phyloP scores from a whole-genome alignment of 768 basidiomycete genomes.

The Suillus occidentalis region DNA sequence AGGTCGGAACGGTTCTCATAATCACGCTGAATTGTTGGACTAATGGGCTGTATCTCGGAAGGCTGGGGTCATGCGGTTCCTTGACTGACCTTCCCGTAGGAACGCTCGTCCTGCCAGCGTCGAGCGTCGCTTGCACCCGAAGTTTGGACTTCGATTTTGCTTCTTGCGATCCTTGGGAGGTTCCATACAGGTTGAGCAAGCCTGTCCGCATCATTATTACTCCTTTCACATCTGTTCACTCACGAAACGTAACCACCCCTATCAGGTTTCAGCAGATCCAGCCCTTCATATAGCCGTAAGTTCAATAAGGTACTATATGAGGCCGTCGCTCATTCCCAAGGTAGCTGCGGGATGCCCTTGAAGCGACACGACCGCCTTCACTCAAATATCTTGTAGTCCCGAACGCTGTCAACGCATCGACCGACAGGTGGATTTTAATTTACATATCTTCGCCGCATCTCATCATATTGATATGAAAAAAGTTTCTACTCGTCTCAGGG shows the following conservation, averaged over 20 bases:
- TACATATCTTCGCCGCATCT: not conserved
- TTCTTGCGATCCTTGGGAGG: slow-evolving; percentile 37
- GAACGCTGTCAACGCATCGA: slow-evolving; percentile 67
- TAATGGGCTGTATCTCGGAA: slow-evolving; percentile 27
- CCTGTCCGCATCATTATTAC: slow-evolving; percentile 40
- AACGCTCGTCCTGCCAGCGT: slow-evolving; percentile 68
- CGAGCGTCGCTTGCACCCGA: slow-evolving; percentile 65
- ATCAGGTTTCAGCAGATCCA: slow-evolving; percentile 60
- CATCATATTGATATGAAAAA: slow-evolving; percentile 14
- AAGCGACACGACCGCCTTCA: slow-evolving; percentile 42
- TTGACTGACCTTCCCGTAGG: slow-evolving; percentile 71
- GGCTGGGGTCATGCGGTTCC: slow-evolving; percentile 81
- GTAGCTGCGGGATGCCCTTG: slow-evolving; percentile 49
- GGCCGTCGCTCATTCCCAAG: slow-evolving; percentile 10
- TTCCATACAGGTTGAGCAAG: slow-evolving; percentile 68
- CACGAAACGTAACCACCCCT: slow-evolving; percentile 2
- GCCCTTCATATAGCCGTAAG: slow-evolving; percentile 52
- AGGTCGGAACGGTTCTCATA: slow-evolving; percentile 33
- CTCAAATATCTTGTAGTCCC: slow-evolving; percentile 39
- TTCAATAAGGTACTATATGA: slow-evolving; percentile 8
- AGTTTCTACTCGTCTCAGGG: slow-evolving; percentile 91
- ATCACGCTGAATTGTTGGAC: slow-evolving; percentile 4
- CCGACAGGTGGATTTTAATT: slow-evolving; percentile 59
- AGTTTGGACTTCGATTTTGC: slow-evolving; percentile 79
- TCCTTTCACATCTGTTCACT: slow-evolving; percentile 5